These are phyloP conservation scores for Lentinus brumalis DNA, from an alignment of 768 basidiomycete genomes.

Conservation along the genomic window DNA sequence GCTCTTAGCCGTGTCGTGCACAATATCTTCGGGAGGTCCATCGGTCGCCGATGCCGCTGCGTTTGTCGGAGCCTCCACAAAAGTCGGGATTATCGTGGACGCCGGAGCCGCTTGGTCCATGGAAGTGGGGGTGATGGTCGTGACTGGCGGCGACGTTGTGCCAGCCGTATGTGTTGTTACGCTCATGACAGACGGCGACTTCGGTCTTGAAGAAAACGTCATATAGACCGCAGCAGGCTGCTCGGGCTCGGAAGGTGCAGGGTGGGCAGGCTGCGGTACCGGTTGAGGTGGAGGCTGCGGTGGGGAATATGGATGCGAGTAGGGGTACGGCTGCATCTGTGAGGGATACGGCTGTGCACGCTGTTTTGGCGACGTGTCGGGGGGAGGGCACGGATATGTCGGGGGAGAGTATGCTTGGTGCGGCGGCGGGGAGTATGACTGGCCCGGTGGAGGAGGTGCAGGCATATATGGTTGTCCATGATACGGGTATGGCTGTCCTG, in stretches of 20 bases:
- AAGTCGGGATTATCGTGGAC: not conserved
- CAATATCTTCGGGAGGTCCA: not conserved
- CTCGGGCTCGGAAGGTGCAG: not conserved
- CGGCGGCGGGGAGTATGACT: not conserved
- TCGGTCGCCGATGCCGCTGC: too few species aligned
- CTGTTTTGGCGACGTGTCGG: not conserved
- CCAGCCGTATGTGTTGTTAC: not conserved
- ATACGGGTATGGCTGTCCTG: slow-evolving; percentile 15
- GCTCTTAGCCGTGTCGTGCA: not conserved
- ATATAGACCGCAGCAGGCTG: slow-evolving; percentile 1
- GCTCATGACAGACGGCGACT: not conserved
- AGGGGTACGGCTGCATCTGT: slow-evolving; percentile 20
- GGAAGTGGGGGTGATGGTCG: too few species aligned
- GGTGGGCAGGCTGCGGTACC: not conserved
- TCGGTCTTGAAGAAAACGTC: not conserved
- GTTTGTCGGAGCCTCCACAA: too few species aligned
- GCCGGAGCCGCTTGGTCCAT: too few species aligned
- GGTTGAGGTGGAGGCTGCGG: slow-evolving; percentile 6
- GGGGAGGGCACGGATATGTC: not conserved
- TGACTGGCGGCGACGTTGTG: too few species aligned
- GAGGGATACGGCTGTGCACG: slow-evolving; percentile 7
- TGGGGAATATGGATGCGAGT: slow-evolving; percentile 17
- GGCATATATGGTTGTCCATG: slow-evolving; percentile 13
- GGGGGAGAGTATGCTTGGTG: slow-evolving; percentile 4
- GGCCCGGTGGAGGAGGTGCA: slow-evolving; percentile 1